Base-by-base conservation (phyloP, 164 flowering plant species). In the Chimonanthus salicifolius region DNA sequence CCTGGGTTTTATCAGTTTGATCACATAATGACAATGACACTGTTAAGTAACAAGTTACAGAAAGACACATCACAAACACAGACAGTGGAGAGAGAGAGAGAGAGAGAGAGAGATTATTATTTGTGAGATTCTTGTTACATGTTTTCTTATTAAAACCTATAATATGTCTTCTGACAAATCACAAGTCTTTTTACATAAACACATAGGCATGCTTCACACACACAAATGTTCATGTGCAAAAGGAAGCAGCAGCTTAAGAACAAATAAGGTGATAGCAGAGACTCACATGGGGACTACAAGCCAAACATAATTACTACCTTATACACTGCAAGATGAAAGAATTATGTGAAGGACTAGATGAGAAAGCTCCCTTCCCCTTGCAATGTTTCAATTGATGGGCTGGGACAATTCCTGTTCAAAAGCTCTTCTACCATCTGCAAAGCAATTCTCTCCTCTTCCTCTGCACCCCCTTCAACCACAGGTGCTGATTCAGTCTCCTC, bases 361-460 rank as follows among this genome's bases (percentile, higher is more conserved):
- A 33, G 21, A 20, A n/a, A 49, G 45, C 50, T 50, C 62, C 71
- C 78, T 10, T 77, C 67, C 63, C 68, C 77, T 47, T 62, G 20
- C 1, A 44, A 49, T 64, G 48, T 2, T 65, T 50, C 76, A 67
- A 44, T 3, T 7, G 78, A 44, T 74, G 82, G 77, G 72, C 72
- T 75, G 5, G 84, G 76, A 64, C 76, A 78, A 48, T 86, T 83
- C 75, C 80, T 67, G 72, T 75, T 77, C 60, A 89, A 81, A 5
- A 89, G 85, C 65, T 89, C 94, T 69, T 89, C 94, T 6, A 89
- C 83, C 94, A 89, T 89, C 65, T 89, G 91, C 77, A 88, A 71
- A 43, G 91, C 85, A 62, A 89, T 82, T 58, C 78, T 81, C 64
- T 89, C 91, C 46, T 75, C 83, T 77, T 79, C 76, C 9, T 64